Evolutionary conservation across 257 asterid species (phyloP), one percentile per base, ranked within the genome.

Genomic region (Mentha longifolia): DNA sequence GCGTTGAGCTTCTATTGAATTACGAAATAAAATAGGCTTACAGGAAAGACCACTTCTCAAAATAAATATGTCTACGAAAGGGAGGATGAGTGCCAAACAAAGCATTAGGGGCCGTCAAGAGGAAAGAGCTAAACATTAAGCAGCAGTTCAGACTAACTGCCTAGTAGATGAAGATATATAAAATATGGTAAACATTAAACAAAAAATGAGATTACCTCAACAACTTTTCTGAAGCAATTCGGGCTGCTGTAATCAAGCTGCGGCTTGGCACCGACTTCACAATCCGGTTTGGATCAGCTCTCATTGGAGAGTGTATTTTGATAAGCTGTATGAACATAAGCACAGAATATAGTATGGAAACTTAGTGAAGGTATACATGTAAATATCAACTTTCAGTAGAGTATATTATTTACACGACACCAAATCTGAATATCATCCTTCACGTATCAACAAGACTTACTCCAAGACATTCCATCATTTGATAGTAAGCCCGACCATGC

Each of bases 381-480:
- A 13, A 35, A 50, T 42, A 58, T 46, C n/a, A 20, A 41, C 7
- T 42, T 71, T 57, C 22, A 68, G 14, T 35, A 6, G 49, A 65
- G 22, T 67, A 49, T 7, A 45, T 4, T 46, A 37, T 37, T 67
- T 9, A 37, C 41, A 57, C 31, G 25, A 67, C 15, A n/a, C n/a
- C n/a, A 33, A 62, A 45, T 14, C 22, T 41, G 52, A 74, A 20
- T 57, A 20, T 67, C 45, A 25, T 4, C 9, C 16, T 28, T 33
- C 33, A 37, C 28, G 17, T 43, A 51, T 55, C 73, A 60, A 51
- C 45, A 45, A 50, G 55, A 61, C 97, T 87, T 85, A 92, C 98
- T 73, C 97, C 97, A 22, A 92, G 92, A 69, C 97, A 90, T 76
- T 90, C 98, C 97, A 92, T 92, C 98, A 92, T 92, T 79, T 92